Conservation (phyloP, 1,284 basidiomycete genomes). For the Heterobasidion occidentale region DNA sequence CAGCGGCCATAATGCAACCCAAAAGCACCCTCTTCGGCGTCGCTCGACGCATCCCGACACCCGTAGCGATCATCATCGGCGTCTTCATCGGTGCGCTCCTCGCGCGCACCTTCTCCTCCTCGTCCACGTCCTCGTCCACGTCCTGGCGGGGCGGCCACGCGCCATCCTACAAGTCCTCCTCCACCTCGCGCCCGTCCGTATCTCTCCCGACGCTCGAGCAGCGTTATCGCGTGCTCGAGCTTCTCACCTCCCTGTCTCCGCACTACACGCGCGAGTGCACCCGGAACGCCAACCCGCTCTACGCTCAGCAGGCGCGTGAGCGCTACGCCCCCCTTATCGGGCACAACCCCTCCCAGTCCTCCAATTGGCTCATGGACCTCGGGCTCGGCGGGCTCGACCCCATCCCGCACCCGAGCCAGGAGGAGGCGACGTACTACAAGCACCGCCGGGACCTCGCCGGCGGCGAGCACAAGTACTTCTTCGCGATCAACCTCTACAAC, state of each 20-base stretch:
- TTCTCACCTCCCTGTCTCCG: constrained; percentile 78
- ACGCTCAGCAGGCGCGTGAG: constrained; percentile 76
- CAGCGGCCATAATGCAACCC: constrained; percentile 21
- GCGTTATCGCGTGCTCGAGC: constrained; percentile 75
- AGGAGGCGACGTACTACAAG: constrained; percentile 18
- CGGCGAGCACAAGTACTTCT: constrained; percentile 90
- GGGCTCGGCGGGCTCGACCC: constrained; percentile 42
- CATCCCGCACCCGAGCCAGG: constrained; percentile 20
- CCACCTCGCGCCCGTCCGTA: constrained; percentile 51
- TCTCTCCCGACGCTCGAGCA: constrained; percentile 71
- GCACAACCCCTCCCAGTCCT: constrained; percentile 50
- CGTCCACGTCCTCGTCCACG: constrained; percentile 3
- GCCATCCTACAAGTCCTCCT: constrained; percentile 31
- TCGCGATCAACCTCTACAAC: constrained; percentile 96
- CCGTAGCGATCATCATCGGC: constrained; percentile 54
- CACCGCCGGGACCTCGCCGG: constrained; percentile 35
- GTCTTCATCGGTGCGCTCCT: constrained; percentile 60
- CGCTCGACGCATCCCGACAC: constrained; percentile 34
- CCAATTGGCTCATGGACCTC: constrained; percentile 55
- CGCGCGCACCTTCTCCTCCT: constrained; percentile 41
- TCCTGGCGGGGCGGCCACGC: constrained; percentile 45
- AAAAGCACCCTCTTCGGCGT: constrained; percentile 4
- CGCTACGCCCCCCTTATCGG: constrained; percentile 81
- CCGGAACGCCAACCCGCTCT: constrained; percentile 73
- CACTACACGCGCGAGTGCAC: constrained; percentile 92